phyloP scores from a whole-genome alignment of 768 basidiomycete genomes.

The Pleurotus eryngii region DNA sequence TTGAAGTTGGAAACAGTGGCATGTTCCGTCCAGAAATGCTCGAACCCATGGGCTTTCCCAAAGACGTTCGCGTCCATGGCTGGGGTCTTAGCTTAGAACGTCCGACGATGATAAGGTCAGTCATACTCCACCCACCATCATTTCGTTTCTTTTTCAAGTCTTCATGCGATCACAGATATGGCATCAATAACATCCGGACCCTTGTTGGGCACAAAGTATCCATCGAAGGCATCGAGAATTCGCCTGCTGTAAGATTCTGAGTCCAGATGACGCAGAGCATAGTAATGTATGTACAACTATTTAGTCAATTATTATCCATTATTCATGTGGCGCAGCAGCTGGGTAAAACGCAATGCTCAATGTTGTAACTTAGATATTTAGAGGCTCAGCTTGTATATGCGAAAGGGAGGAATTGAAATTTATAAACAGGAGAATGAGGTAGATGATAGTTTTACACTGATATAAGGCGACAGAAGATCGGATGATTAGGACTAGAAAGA shows the following conservation, averaged over 20 bases:
- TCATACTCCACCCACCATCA: neutral
- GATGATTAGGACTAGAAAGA: constrained; percentile 52
- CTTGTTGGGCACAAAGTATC: constrained; percentile 97
- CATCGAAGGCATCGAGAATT: constrained; percentile 83
- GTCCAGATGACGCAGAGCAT: neutral
- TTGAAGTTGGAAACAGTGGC: constrained; percentile 97
- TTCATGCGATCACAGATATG: constrained; percentile 58
- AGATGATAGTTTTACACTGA: no score
- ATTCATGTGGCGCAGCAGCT: no score
- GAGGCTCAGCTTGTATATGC: no score
- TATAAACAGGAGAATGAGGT: no score
- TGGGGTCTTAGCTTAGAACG: constrained; percentile 95
- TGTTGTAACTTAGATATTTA: no score
- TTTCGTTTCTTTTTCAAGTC: neutral
- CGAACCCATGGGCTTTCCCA: constrained; percentile 97
- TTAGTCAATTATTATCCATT: no score
- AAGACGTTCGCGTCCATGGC: constrained; percentile 93
- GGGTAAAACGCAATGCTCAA: no score
- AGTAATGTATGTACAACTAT: no score
- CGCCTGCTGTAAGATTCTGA: constrained; percentile 89
- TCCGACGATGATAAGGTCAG: constrained; percentile 97
- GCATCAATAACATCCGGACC: constrained; percentile 95
- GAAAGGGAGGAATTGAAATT: no score
- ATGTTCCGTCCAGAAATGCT: constrained; percentile 99
- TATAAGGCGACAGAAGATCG: no score